phyloP scores from a whole-genome alignment of 164 flowering plant genomes.

The Sedum album region DNA sequence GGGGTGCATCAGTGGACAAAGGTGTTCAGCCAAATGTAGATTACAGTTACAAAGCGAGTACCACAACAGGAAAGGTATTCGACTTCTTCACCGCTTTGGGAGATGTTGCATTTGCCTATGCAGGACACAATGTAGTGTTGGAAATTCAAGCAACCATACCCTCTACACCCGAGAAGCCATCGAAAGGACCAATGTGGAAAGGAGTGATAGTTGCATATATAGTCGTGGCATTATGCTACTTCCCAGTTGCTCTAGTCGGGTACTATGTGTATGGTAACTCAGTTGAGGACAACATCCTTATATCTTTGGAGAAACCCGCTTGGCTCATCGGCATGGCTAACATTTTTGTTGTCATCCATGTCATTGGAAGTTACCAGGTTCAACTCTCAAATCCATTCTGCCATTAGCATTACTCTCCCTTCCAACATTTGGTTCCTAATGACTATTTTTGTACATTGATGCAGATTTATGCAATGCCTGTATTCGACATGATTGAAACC shows the following conservation, averaged over 20 bases:
- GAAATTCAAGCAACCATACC: too few relatives aligned
- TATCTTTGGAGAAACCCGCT: conserved; percentile 33
- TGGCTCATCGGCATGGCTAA: conserved; percentile 49
- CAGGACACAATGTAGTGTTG: conserved; percentile 53
- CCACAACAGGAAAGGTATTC: conserved; percentile 25
- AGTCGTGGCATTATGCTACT: conserved; percentile 46
- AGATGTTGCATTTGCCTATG: conserved; percentile 48
- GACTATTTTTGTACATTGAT: not conserved
- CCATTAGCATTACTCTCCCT: not conserved
- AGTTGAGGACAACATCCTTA: conserved; percentile 37
- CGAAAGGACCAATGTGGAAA: too few relatives aligned
- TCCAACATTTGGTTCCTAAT: not conserved
- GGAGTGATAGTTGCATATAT: too few relatives aligned
- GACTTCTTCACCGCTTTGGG: conserved; percentile 41
- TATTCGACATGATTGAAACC: conserved; percentile 58
- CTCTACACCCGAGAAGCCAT: too few relatives aligned
- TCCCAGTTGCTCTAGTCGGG: conserved; percentile 43
- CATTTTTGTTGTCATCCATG: conserved; percentile 44
- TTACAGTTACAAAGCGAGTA: conserved; percentile 20
- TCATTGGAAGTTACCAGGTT: conserved; percentile 55
- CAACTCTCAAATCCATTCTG: too few relatives aligned
- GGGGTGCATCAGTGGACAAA: conserved; percentile 35
- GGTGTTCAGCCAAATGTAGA: conserved; percentile 29
- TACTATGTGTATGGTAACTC: conserved; percentile 28
- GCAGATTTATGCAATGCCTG: conserved; percentile 50